These are phyloP conservation scores for Dryadomyces quercivorus DNA, from an alignment of 2,329 filamentous ascomycete species.

Conservation along the genomic window DNA sequence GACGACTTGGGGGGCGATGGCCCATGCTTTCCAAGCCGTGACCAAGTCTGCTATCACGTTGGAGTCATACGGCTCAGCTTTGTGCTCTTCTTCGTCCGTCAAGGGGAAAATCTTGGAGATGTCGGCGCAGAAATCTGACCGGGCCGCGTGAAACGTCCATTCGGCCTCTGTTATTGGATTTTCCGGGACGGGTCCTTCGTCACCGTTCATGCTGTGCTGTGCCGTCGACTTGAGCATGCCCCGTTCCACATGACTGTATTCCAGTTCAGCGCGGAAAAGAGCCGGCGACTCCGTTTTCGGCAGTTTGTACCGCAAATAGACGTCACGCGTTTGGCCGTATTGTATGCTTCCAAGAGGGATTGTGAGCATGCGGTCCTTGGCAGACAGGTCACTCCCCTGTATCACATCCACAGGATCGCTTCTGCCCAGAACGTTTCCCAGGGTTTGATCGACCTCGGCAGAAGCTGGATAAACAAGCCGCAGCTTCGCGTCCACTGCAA, in stretches of 20 bases:
- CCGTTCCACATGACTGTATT: slow-evolving; percentile 19
- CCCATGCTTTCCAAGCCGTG: neutral
- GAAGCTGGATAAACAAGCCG: slow-evolving; percentile 25
- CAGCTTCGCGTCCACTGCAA: slow-evolving; percentile 34
- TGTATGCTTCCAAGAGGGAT: slow-evolving; percentile 40
- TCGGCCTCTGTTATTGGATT: slow-evolving; percentile 18
- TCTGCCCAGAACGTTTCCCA: slow-evolving; percentile 26
- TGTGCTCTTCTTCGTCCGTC: slow-evolving; percentile 26
- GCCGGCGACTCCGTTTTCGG: neutral
- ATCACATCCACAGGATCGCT: slow-evolving; percentile 12
- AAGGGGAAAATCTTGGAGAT: slow-evolving; percentile 32
- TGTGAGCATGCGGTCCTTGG: slow-evolving; percentile 16
- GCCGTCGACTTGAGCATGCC: neutral
- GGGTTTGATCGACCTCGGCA: slow-evolving; percentile 26
- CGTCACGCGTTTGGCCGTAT: slow-evolving; percentile 47
- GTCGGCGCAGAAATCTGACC: slow-evolving; percentile 36
- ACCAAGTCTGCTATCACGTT: slow-evolving; percentile 5
- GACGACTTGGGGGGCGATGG: neutral
- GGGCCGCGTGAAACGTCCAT: slow-evolving; percentile 38
- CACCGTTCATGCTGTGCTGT: neutral
- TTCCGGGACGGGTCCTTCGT: neutral
- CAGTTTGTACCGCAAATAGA: slow-evolving; percentile 29
- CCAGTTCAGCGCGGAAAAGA: slow-evolving; percentile 21
- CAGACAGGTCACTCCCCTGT: neutral
- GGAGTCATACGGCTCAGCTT: neutral